Base-by-base conservation (phyloP, 345 rosid species). In the thale cress (Arabidopsis thaliana) region DNA sequence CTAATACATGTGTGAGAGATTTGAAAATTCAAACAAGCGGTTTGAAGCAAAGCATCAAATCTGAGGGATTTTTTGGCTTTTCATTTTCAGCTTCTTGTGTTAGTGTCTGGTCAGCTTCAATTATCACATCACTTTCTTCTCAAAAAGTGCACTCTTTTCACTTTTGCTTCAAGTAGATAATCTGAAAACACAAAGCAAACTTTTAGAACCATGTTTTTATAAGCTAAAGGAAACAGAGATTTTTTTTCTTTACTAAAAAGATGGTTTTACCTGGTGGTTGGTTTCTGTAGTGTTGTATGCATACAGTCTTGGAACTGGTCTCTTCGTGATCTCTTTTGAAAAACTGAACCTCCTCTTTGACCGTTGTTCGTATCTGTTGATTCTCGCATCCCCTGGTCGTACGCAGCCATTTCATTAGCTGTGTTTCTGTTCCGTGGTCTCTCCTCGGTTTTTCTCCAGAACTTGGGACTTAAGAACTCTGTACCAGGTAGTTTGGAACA, bases 401-500 rank as follows among this genome's bases (percentile, higher is more conserved):
- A 73, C 25, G 48, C 73, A 46, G 69, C 44, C 46, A 71, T 51
- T 71, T 62, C 72, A 78, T n/a, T 6, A 80, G 46, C 52, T 62
- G 81, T 28, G 69, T 71, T 71, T 57, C 66, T 71, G 10, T 41
- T 23, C 76, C 49, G 62, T 41, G 72, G 62, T 57, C 76, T 65
- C 76, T 78, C 83, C 66, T 92, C 97, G 12, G 84, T 68, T 83
- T 84, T 90, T 72, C 88, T 89, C 97, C 99, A 90, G 67, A 92
- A 85, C 78, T 92, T 95, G 7, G 96, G 85, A 82, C 93, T 87
- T 89, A 88, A 83, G 48, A 88, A 89, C 34, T 88, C 94, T 8
- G 97, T 46, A 55, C 97, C 96, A 28, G 98, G 96, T 67, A 91
- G 86, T 80, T 84, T 90, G 74, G 96, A 91, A 71, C 99, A 92